phyloP scores from a whole-genome alignment of 441 rosid species.

The Jatropha podagrica region DNA sequence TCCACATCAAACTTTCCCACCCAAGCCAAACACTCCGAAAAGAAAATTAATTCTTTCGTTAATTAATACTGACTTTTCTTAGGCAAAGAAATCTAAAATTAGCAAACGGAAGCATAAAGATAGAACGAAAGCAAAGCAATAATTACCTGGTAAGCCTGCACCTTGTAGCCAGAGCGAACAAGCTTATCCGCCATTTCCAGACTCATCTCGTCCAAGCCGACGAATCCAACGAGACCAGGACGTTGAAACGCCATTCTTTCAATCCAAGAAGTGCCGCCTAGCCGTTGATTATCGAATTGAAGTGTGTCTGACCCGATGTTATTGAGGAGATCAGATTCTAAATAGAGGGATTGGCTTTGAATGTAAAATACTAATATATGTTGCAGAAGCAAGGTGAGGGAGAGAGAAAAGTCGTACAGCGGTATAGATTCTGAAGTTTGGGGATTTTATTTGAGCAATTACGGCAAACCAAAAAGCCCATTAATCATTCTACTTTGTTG shows the following conservation, averaged over 20 bases:
- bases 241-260: slow-evolving; percentile 24
- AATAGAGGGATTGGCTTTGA: too few relatives aligned
- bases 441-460: too few relatives aligned
- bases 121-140: background rate
- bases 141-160: slow-evolving; percentile 70
- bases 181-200: slow-evolving; percentile 74
- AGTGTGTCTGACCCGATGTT: too few relatives aligned
- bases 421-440: too few relatives aligned
- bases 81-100: background rate
- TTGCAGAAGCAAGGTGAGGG: too few relatives aligned
- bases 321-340: too few relatives aligned
- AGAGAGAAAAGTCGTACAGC: too few relatives aligned
- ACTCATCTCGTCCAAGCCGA: slow-evolving; percentile 63
- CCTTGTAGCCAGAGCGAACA: slow-evolving; percentile 51
- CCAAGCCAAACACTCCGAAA: background rate
- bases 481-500: too few relatives aligned
- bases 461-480: too few relatives aligned
- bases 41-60: background rate
- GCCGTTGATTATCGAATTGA: background rate
- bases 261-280: background rate
- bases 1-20: background rate
- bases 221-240: slow-evolving; percentile 60
- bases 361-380: too few relatives aligned
- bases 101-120: background rate
- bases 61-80: background rate